Percentiles rank a stretch among this genome's conserved stretches.
Evolutionary conservation across 345 rosid species (phyloP).

Genomic region (Syzygium grande): DNA sequence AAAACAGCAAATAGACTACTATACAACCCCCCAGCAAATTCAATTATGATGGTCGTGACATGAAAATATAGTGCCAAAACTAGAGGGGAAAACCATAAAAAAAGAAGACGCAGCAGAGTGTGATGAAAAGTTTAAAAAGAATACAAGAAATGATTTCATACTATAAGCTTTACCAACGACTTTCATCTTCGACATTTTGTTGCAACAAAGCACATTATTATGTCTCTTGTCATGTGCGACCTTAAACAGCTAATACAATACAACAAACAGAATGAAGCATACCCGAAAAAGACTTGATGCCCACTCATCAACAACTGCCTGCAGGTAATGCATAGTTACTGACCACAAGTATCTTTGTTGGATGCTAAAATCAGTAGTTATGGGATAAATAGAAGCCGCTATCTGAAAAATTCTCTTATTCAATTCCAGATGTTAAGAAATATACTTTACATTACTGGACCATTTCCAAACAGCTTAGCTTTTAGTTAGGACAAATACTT

Average conservation of each 20-base stretch:
- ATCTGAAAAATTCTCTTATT: neutral
- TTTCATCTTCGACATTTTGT: neutral
- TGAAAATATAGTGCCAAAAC: neutral
- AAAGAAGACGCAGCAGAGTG: neutral
- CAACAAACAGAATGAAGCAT: conserved; percentile 8
- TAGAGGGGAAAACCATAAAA: neutral
- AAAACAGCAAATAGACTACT: neutral
- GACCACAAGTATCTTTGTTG: conserved; percentile 1
- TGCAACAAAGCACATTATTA: neutral
- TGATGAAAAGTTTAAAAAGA: neutral
- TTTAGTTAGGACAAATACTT: neutral
- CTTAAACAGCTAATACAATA: neutral
- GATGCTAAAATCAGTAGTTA: conserved; percentile 1
- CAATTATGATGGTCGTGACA: neutral
- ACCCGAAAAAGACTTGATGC: conserved; percentile 95
- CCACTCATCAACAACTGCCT: conserved; percentile 97
- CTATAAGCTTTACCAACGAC: neutral
- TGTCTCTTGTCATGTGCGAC: neutral
- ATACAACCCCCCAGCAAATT: neutral
- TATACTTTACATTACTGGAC: neutral
- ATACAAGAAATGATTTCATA: neutral
- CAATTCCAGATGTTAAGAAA: neutral
- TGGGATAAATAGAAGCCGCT: neutral
- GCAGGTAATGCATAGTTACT: conserved; percentile 18
- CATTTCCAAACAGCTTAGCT: neutral